Percentiles rank a stretch among this genome's conserved stretches.
These are phyloP conservation scores for Coemansia sp. DNA, from an alignment of 192 early-diverging fungal genomes.

Conservation along the genomic window DNA sequence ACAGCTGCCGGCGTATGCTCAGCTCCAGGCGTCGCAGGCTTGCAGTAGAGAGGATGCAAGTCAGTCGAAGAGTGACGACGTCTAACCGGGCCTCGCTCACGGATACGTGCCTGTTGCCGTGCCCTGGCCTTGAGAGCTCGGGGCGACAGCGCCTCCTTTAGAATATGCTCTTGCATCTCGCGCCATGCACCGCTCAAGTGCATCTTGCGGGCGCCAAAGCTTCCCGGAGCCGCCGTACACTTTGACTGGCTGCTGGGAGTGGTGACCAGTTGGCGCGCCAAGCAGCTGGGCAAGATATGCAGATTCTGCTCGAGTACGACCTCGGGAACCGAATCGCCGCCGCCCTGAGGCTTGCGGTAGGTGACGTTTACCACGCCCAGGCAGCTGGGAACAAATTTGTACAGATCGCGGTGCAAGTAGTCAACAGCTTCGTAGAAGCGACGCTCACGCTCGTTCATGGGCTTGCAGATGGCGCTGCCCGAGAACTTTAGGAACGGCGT, in stretches of 20 bases:
- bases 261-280: slow-evolving; percentile 53
- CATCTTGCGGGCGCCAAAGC: slow-evolving; percentile 57
- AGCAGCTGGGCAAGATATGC: slow-evolving; percentile 80
- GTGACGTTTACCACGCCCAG: slow-evolving; percentile 95
- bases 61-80: slow-evolving; percentile 62
- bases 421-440: slow-evolving; percentile 91
- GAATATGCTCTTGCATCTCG: slow-evolving; percentile 84
- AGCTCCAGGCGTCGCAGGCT: slow-evolving; percentile 9
- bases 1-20: slow-evolving; percentile 23
- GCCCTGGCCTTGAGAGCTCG: slow-evolving; percentile 77
- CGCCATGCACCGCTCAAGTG: slow-evolving; percentile 63
- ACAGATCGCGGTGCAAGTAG: slow-evolving; percentile 72
- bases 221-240: slow-evolving; percentile 52
- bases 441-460: slow-evolving; percentile 80
- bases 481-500: slow-evolving; percentile 95
- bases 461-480: slow-evolving; percentile 96
- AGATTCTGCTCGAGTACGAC: slow-evolving; percentile 91
- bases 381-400: slow-evolving; percentile 90
- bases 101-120: slow-evolving; percentile 61
- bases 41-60: slow-evolving; percentile 48
- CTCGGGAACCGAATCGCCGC: slow-evolving; percentile 54
- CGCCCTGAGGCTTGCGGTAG: slow-evolving; percentile 56
- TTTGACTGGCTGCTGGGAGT: slow-evolving; percentile 30
- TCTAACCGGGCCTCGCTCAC: slow-evolving; percentile 39
- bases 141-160: slow-evolving; percentile 90